Percentiles rank a stretch among this genome's conserved stretches.
These are phyloP conservation scores for Phyllachora maydis DNA, from an alignment of 2,329 filamentous ascomycete genomes.

Conservation along the genomic window DNA sequence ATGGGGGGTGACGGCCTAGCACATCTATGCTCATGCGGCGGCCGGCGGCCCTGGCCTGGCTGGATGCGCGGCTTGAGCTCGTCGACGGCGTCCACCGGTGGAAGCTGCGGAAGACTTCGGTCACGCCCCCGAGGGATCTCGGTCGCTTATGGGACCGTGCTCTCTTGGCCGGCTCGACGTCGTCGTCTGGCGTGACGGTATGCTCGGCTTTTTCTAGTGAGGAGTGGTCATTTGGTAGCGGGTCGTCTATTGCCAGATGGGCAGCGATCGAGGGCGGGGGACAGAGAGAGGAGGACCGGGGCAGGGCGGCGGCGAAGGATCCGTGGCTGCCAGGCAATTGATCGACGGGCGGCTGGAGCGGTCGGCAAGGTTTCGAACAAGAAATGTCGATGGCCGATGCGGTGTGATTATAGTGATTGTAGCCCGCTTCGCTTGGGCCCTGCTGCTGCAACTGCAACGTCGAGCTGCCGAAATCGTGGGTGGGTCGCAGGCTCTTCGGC, in stretches of 20 bases:
- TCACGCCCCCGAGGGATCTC: conserved; percentile 14
- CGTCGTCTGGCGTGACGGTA: conserved; percentile 4
- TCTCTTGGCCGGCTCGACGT: conserved; percentile 5
- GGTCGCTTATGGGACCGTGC: conserved; percentile 15
- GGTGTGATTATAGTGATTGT: no score
- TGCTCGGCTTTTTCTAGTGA: conserved; percentile 7
- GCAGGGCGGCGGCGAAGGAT: conserved; percentile 12
- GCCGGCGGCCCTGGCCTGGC: conserved; percentile 14
- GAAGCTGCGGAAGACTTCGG: conserved; percentile 23
- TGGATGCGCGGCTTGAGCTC: conserved; percentile 22
- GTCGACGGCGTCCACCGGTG: conserved; percentile 33
- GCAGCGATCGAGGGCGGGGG: conserved; percentile 14
- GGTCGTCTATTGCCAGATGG: conserved; percentile 4
- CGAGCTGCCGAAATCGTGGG: no score
- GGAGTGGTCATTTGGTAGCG: conserved; percentile 7
- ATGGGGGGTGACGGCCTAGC: conserved; percentile 7
- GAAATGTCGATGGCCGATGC: no score
- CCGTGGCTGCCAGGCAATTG: no score
- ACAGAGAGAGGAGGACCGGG: conserved; percentile 22
- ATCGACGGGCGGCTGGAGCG: no score
- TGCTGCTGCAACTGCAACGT: no score
- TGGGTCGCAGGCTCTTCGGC: no score
- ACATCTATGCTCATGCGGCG: conserved; percentile 24
- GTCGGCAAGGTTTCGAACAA: no score
- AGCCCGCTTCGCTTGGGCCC: no score